Conservation (phyloP, 495 filamentous ascomycete species). For the Talaromyces nanjingensis region DNA sequence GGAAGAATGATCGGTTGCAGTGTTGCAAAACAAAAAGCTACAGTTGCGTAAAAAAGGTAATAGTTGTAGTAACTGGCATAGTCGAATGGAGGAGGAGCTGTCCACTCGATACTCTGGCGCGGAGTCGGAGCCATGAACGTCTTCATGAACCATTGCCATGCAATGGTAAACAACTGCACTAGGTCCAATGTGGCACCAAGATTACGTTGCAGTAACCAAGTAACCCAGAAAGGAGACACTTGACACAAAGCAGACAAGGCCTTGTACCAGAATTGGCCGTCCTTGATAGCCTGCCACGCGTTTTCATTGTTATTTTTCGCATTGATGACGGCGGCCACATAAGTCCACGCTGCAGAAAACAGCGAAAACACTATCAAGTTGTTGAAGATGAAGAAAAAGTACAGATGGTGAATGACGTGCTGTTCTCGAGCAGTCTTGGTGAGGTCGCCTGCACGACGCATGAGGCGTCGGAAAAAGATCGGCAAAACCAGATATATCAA, state of each 20-base stretch:
- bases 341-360: constrained; percentile 73
- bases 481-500: constrained; percentile 84
- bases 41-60: constrained; percentile 89
- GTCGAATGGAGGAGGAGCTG: constrained; percentile 86
- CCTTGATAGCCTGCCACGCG: constrained; percentile 61
- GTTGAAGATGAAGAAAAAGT: constrained; percentile 97
- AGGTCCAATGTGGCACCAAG: constrained; percentile 87
- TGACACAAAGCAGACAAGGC: constrained; percentile 64
- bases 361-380: constrained; percentile 90
- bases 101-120: constrained; percentile 86
- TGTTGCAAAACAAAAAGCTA: constrained; percentile 77
- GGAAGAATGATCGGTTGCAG: constrained; percentile 89
- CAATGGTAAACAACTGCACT: constrained; percentile 70
- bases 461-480: constrained; percentile 79
- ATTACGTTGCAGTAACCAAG: constrained; percentile 87
- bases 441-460: constrained; percentile 71
- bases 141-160: constrained; percentile 73
- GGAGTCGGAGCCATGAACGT: constrained; percentile 85
- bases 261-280: constrained; percentile 51
- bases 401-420: constrained; percentile 88
- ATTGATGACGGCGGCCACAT: constrained; percentile 57
- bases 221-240: constrained; percentile 88
- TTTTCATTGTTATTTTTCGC: constrained; percentile 42
- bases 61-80: constrained; percentile 95
- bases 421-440: constrained; percentile 89